Conservation (phyloP, 176 grass and related monocot species). For the Avena insularis region DNA sequence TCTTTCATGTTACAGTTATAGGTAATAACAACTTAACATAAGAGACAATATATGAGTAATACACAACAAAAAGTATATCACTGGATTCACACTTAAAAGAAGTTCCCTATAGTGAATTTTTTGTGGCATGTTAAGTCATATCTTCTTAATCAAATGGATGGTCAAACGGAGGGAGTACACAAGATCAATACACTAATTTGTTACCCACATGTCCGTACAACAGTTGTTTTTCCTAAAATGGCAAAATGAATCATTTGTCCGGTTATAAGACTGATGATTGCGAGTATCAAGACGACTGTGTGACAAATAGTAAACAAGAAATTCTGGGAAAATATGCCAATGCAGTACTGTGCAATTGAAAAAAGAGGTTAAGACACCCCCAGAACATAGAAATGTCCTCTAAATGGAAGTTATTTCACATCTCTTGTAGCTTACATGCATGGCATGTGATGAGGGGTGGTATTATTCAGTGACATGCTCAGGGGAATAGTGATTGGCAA, state of each 20-base stretch:
- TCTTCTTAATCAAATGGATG: no score
- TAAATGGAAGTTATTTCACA: background rate
- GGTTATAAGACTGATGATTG: background rate
- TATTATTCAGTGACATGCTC: background rate
- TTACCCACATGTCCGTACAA: background rate
- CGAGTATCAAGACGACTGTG: background rate
- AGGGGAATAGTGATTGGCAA: background rate
- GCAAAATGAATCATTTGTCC: background rate
- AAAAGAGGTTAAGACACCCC: background rate
- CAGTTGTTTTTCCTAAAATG: background rate
- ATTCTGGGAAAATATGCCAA: background rate
- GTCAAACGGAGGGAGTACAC: background rate
- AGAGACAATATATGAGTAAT: no score
- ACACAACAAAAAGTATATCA: no score
- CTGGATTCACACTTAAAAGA: no score
- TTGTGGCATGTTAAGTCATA: no score
- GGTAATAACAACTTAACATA: background rate
- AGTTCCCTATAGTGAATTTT: no score
- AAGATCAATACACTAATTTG: background rate
- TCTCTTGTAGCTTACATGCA: background rate
- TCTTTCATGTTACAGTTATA: background rate
- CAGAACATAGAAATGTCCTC: background rate
- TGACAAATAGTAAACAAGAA: slow-evolving; percentile 5
- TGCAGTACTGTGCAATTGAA: background rate
- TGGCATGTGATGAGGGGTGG: background rate